Evolutionary conservation across 305 asterid genomes (phyloP).

Genomic region (Andrographis paniculata): DNA sequence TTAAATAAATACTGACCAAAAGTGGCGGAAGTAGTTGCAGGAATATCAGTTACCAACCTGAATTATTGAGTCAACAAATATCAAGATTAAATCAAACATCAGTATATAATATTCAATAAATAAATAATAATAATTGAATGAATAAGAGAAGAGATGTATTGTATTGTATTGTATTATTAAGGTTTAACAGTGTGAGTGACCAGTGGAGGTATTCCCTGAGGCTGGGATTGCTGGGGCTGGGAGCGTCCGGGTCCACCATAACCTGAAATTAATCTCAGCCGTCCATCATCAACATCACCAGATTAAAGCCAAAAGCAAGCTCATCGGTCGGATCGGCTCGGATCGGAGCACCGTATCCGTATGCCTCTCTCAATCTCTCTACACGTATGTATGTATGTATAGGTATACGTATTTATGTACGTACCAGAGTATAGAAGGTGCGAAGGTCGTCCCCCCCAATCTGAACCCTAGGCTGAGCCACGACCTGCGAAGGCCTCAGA

Average conservation of each 20-base stretch:
- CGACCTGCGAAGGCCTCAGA: constrained; percentile 40
- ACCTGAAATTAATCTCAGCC: constrained; percentile 24
- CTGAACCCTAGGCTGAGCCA: constrained; percentile 49
- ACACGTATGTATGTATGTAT: not conserved
- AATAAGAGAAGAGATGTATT: not conserved
- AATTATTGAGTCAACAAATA: not conserved
- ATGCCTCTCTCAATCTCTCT: too few relatives aligned
- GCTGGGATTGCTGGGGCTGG: constrained; percentile 54
- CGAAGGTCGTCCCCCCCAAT: constrained; percentile 58
- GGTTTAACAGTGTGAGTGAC: constrained; percentile 12
- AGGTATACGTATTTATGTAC: too few relatives aligned
- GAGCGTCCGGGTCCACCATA: constrained; percentile 66
- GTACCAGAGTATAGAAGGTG: constrained; percentile 46
- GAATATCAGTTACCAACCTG: constrained; percentile 56
- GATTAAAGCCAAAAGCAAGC: too few relatives aligned
- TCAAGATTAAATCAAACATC: not conserved
- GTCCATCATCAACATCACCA: too few relatives aligned
- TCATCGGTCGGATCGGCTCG: too few relatives aligned
- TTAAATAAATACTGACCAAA: constrained; percentile 27
- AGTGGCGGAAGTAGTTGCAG: constrained; percentile 39
- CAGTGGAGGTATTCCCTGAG: constrained; percentile 65
- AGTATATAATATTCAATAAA: too few relatives aligned
- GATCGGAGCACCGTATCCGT: too few relatives aligned
- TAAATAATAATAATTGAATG: not conserved
- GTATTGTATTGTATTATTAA: not conserved